Conservation (phyloP, 208 protist species). For the Herpetomonas tarakana region DNA sequence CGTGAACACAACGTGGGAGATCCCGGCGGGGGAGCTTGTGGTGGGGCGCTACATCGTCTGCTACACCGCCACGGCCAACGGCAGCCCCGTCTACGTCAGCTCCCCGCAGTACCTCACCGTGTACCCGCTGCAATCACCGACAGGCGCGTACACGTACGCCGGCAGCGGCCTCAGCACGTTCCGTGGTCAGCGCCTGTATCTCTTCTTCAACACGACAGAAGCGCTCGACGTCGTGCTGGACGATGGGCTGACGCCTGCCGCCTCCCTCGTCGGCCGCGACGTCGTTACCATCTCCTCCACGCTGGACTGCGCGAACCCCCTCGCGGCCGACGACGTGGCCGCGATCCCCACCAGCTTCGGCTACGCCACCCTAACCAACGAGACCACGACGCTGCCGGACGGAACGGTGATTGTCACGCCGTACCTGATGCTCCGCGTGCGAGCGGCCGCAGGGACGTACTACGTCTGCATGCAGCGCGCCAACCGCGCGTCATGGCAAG, state of each 20-base stretch:
- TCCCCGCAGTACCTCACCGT: slow-evolving; percentile 50
- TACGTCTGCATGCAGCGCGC: slow-evolving; percentile 77
- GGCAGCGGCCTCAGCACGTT: slow-evolving; percentile 27
- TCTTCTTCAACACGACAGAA: slow-evolving; percentile 76
- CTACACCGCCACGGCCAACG: slow-evolving; percentile 59
- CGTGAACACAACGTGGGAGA: slow-evolving; percentile 63
- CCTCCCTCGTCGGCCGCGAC: slow-evolving; percentile 16
- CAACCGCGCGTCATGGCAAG: slow-evolving; percentile 42
- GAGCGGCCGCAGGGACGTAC: slow-evolving; percentile 45
- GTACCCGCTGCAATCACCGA: slow-evolving; percentile 64
- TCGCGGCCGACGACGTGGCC: slow-evolving; percentile 13
- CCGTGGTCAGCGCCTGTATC: slow-evolving; percentile 73
- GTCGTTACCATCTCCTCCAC: slow-evolving; percentile 21
- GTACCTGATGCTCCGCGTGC: slow-evolving; percentile 75
- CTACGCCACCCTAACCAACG: slow-evolving; percentile 44
- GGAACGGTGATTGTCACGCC: slow-evolving; percentile 19
- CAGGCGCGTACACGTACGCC: slow-evolving; percentile 56
- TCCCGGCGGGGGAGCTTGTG: slow-evolving; percentile 28
- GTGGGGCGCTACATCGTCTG: slow-evolving; percentile 71
- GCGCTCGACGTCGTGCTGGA: slow-evolving; percentile 53
- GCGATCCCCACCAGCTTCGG: slow-evolving; percentile 63
- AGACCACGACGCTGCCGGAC: slow-evolving; percentile 13
- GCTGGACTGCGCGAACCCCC: slow-evolving; percentile 7
- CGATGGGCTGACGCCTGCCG: slow-evolving; percentile 20
- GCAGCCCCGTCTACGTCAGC: slow-evolving; percentile 50